These are phyloP conservation scores for Medicago ruthenica DNA, from an alignment of 306 rosid species.

Conservation along the genomic window DNA sequence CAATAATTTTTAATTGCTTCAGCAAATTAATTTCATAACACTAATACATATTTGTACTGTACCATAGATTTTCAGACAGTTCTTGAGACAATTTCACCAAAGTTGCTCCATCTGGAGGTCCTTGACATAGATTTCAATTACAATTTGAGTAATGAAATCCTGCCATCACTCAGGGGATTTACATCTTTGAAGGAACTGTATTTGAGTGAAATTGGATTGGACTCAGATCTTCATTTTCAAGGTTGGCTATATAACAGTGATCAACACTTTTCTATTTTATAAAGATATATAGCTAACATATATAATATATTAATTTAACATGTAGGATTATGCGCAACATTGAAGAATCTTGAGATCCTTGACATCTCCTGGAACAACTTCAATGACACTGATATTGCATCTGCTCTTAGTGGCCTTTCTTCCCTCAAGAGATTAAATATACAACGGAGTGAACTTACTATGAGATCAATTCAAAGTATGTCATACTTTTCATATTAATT, in stretches of 20 bases:
- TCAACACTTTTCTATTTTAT: neutral
- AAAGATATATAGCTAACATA: neutral
- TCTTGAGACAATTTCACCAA: neutral
- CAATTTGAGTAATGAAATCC: neutral
- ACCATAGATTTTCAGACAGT: neutral
- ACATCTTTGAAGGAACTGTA: conserved; percentile 6
- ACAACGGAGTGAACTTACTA: neutral
- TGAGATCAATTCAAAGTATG: conserved; percentile 1
- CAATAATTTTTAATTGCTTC: neutral
- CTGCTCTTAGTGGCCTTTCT: neutral
- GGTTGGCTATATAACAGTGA: neutral
- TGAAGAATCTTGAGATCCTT: conserved; percentile 31
- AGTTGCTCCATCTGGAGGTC: conserved; percentile 17
- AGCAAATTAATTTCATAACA: too few species aligned
- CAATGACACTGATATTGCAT: neutral
- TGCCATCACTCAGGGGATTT: conserved; percentile 14
- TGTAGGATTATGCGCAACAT: conserved; percentile 8
- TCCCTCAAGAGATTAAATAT: conserved; percentile 22
- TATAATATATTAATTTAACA: neutral
- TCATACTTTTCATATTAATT: neutral
- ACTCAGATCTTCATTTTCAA: conserved; percentile 27
- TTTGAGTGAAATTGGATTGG: neutral
- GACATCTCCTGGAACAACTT: neutral
- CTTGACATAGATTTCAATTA: neutral
- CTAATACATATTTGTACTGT: neutral